These are phyloP conservation scores for Colletotrichum sp. DNA, from an alignment of 2,329 filamentous ascomycete genomes.

Conservation along the genomic window DNA sequence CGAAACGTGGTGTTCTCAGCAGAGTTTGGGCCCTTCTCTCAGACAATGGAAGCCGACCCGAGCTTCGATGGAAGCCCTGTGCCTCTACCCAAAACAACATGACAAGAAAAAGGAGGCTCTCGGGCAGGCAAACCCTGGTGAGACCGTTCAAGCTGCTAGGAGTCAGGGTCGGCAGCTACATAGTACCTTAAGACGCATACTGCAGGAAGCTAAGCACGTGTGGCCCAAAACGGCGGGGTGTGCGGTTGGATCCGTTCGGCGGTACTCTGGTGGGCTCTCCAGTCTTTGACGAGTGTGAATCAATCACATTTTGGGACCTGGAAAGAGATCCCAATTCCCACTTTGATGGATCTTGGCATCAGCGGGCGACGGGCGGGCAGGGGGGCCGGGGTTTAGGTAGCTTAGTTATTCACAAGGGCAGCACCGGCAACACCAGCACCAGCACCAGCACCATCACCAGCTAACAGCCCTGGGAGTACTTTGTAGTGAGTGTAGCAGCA, in stretches of 20 bases:
- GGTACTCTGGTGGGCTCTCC: background rate
- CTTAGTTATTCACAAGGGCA: background rate
- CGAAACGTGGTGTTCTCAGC: conserved; percentile 3
- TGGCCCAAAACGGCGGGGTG: conserved; percentile 11
- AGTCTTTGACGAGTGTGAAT: background rate
- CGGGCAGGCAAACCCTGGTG: background rate
- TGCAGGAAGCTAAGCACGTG: background rate
- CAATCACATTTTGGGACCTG: background rate
- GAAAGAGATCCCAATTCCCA: background rate
- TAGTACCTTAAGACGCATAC: background rate
- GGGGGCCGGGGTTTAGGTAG: background rate
- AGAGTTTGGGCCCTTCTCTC: background rate
- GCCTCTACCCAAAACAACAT: background rate
- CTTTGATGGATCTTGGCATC: conserved; percentile 5
- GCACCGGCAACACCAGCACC: background rate
- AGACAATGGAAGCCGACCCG: background rate
- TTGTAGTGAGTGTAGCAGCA: background rate
- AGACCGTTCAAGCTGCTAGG: background rate
- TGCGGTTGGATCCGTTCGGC: conserved; percentile 15
- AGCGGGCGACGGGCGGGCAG: conserved; percentile 4
- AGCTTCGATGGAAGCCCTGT: background rate
- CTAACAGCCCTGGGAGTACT: background rate
- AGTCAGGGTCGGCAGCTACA: background rate
- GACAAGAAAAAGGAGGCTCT: background rate
- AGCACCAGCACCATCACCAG: background rate